Base-by-base conservation (phyloP, 139 green algal genomes). In the Coccomyxa sp. region DNA sequence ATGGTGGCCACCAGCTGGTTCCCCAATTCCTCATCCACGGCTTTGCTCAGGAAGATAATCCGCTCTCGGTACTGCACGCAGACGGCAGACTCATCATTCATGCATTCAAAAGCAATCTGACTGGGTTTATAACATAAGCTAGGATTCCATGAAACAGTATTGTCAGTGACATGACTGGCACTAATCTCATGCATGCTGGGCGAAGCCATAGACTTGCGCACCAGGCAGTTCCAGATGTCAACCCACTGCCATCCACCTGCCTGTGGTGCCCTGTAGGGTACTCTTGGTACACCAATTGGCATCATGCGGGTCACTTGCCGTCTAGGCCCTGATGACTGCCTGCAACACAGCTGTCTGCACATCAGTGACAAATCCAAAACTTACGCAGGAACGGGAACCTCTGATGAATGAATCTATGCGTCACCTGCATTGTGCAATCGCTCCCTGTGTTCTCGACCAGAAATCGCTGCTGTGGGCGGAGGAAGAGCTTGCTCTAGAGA, bases 221-320 rank as follows among this genome's bases (percentile, higher is more conserved):
- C 90, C 86, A 98, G 83, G 85, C 93, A 95, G 90, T 98, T 98
- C 95, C 95, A 98, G 79, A 98, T 94, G 90, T 98, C 95, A 7
- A 98, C 91, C 95, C 95, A 98, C 87, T 96, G 93, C 94, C 92
- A 98, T 30, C 58, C 77, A 18, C 88, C 90, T 79, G 94, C 92
- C n/a, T 89, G 88, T 38, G 92, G 94, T 0, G 91, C 94, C 31
- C 92, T 87, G 85, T 97, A 98, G 17, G 95, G 95, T 51, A 98
- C 94, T 10, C 88, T 86, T 13, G 95, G 95, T 58, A 97, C 95
- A 59, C 95, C 95, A 71, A 98, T 94, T 13, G 95, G 94, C 93
- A 97, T 98, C 93, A 93, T 93, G 27, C 81, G 85, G 1, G 90
- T 92, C 3, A 90, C 84, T 76, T 88, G 87, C 38, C 88, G 79